These are phyloP conservation scores for Cytospora piceicola DNA, from an alignment of 2,329 filamentous ascomycete species.

Conservation along the genomic window DNA sequence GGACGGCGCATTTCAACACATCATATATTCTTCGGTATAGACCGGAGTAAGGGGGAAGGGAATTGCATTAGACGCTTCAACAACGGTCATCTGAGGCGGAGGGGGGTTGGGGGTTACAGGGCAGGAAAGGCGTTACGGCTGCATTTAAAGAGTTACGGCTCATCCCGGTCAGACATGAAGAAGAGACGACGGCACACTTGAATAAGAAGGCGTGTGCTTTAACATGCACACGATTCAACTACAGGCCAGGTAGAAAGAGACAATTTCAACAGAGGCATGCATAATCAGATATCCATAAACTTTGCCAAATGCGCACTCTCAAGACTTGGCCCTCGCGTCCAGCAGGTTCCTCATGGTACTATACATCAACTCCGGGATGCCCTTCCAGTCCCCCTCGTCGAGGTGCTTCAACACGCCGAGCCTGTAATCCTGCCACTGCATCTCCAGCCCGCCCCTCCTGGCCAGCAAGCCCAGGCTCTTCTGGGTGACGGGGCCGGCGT, in stretches of 20 bases:
- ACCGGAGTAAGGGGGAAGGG: not conserved
- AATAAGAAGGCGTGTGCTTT: slow-evolving; percentile 5
- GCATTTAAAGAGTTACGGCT: slow-evolving; percentile 16
- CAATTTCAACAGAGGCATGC: not conserved
- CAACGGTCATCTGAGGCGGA: not conserved
- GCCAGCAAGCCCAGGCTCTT: slow-evolving; percentile 65
- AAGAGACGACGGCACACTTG: not conserved
- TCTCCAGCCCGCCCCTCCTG: slow-evolving; percentile 64
- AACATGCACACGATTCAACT: slow-evolving; percentile 5
- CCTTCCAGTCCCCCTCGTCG: slow-evolving; percentile 64
- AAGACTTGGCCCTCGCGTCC: slow-evolving; percentile 44
- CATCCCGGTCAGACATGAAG: not conserved
- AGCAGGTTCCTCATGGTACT: slow-evolving; percentile 79
- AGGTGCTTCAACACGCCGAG: slow-evolving; percentile 72
- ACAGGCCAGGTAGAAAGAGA: not conserved
- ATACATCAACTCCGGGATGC: slow-evolving; percentile 74
- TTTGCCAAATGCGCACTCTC: not conserved
- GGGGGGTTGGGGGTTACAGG: too few relatives aligned
- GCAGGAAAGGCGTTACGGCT: slow-evolving; percentile 19
- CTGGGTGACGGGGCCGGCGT: slow-evolving; percentile 72
- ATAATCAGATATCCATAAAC: not conserved
- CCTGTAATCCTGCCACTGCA: slow-evolving; percentile 76
- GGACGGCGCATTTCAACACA: not conserved
- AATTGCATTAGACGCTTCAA: slow-evolving; percentile 11
- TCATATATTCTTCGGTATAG: not conserved